Conservation (phyloP, 1,284 basidiomycete species). For the Marasmius tenuissimus region DNA sequence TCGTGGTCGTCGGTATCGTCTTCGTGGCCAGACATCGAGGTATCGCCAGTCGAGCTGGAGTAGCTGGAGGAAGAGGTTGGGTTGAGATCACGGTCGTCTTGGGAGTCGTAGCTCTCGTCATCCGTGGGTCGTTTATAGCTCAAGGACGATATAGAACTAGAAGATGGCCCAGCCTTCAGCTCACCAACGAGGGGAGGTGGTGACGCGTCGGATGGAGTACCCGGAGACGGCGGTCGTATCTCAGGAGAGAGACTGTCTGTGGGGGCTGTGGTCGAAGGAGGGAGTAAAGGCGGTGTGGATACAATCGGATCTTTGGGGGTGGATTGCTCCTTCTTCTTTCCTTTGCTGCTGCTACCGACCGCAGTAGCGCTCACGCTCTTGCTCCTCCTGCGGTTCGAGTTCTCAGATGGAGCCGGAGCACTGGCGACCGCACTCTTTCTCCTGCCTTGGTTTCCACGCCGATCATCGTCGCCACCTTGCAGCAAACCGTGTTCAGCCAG, state of each 20-base stretch:
- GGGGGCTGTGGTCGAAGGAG: slow-evolving; percentile 8
- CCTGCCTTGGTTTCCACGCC: slow-evolving; percentile 23
- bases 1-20: slow-evolving; percentile 32
- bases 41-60: slow-evolving; percentile 18
- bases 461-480: background rate
- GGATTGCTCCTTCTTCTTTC: slow-evolving; percentile 17
- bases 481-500: slow-evolving; percentile 67
- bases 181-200: background rate
- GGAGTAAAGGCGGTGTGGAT: slow-evolving; percentile 13
- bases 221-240: background rate
- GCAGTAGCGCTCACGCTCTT: slow-evolving; percentile 4
- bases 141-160: background rate
- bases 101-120: background rate
- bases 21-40: slow-evolving; percentile 4
- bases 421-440: slow-evolving; percentile 19
- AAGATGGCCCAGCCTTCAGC: background rate
- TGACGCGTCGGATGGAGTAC: background rate
- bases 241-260: slow-evolving; percentile 15
- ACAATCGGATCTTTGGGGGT: slow-evolving; percentile 6
- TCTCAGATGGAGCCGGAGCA: background rate
- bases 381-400: slow-evolving; percentile 6
- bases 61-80: slow-evolving; percentile 18
- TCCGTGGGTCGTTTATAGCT: background rate
- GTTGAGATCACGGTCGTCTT: slow-evolving; percentile 9
- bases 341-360: slow-evolving; percentile 13